Base-by-base conservation (phyloP, 2,329 filamentous ascomycete species). In the Elsinoe batatas region DNA sequence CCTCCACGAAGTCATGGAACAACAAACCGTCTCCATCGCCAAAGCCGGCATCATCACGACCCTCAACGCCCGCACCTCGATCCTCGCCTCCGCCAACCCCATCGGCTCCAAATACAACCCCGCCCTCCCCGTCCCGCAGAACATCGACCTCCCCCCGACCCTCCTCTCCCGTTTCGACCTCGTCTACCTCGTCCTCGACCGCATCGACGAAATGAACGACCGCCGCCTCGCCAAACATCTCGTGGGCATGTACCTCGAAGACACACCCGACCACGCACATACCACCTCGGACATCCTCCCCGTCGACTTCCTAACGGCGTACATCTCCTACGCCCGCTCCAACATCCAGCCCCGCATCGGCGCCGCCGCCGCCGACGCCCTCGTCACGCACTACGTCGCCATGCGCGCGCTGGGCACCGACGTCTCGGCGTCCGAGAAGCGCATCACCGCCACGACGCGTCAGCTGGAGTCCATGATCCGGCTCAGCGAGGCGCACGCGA, bases 391-490 rank as follows among this genome's bases (percentile, higher is more conserved):
- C 30, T 98, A 98, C 67, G 87, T 97, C 44, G 87, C 86, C 58
- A 96, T 98, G 89, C 90, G 93, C 61, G 88, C 91, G 66, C 83
- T 98, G 0, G 93, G 93, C 59, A 72, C 75, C 42, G 75, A 78
- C 58, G 71, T 78, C 18, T 88, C 91, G 49, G 80, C 90, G 2
- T 82, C 88, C 2, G 94, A 98, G 71, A 91, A 94, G 71, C 88
- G 93, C 62, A 98, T 98, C 73, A 98, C 93, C 0, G 93, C 93
- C 38, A 98, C 93, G 2, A 98, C 94, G 0, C 83, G 93, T 67
- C 93, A 98, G 72, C 79, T 98, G 5, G 94, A 98, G 73, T 93
- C 87, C 44, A 98, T 98, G 94, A 97, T 98, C 67, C 91, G 93
- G 59, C 85, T 98, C 2, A 76, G 91, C 1, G 93, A 98, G 75